Evolutionary conservation across 192 early-diverging fungal genomes (phyloP), one percentile per base, ranked within the genome.

Genomic region (Neocallimastix lanati): DNA sequence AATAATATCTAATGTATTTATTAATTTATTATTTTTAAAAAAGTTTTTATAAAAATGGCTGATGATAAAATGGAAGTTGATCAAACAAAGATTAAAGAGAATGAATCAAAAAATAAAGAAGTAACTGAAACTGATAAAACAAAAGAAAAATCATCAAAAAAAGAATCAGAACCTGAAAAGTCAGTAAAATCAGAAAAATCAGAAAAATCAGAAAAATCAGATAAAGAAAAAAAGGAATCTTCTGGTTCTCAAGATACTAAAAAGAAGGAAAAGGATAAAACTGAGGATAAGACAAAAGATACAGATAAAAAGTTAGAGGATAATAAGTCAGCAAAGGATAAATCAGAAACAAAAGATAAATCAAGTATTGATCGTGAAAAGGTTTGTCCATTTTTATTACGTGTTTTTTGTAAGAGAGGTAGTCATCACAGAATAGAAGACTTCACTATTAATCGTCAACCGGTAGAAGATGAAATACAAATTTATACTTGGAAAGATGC

Each of bases 401-500:
- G 87, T 77, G 78, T 90, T 25, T 90, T 84, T 79, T 83, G 82
- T 30, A 81, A 81, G 25, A 80, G 80, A 18, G 83, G 84, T 28
- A 29, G 78, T n/a, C 87, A 89, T 78, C 84, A 87, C 77, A 77
- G 76, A 83, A 30, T 78, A 14, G 80, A 77, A n/a, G 83, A 86
- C 12, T 85, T 85, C 50, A 84, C 82, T 36, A 78, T 83, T 16
- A 79, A 83, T 2, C 80, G 79, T 28, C 79, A 84, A n/a, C 88
- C 88, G 27, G 81, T 81, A 14, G 80, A 80, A 6, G 83, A 85
- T 37, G 90, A 91, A 83, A 40, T 88, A 28, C 81, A 84, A 35
- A 35, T 91, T 76, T 87, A 91, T 58, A 91, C 90, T 18, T 91
- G 90, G 90, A 88, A 85, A 77, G 87, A 91, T 80, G 89, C 89